A percentile compares a stretch with the other conserved stretches of the same genome.
Evolutionary conservation across 179 eudicot genomes (phyloP).

Genomic region (Drosera spatulata): DNA sequence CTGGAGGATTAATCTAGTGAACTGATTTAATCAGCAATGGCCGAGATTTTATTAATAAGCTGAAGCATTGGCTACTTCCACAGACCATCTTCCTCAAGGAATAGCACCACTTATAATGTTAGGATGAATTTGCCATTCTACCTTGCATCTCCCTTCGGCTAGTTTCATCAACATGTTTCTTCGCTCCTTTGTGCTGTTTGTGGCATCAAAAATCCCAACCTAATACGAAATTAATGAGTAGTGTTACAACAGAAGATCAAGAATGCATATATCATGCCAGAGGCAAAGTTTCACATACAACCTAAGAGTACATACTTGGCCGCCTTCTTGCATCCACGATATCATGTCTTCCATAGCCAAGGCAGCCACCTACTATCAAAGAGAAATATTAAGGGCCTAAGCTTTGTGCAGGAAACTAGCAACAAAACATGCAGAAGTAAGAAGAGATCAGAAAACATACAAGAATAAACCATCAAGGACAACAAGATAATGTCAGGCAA

Average conservation of each 20-base stretch:
- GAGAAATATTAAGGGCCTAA: constrained; percentile 6
- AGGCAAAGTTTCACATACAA: constrained; percentile 1
- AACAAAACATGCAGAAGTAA: neutral
- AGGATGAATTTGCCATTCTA: constrained; percentile 4
- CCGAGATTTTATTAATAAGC: no score
- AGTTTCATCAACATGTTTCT: constrained; percentile 96
- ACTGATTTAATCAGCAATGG: no score
- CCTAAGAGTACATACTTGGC: constrained; percentile 55
- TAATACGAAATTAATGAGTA: constrained; percentile 17
- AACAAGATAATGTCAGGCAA: no score
- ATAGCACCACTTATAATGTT: no score
- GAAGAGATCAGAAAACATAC: no score
- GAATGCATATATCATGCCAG: constrained; percentile 1
- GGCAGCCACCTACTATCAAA: constrained; percentile 91
- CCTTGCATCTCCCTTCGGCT: constrained; percentile 99
- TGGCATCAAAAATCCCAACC: constrained; percentile 99
- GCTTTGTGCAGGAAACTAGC: constrained; percentile 1
- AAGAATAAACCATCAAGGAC: no score
- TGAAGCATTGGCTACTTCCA: no score
- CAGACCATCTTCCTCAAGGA: no score
- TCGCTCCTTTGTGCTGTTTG: constrained; percentile 79
- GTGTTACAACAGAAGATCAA: constrained; percentile 1
- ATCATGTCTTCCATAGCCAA: constrained; percentile 99
- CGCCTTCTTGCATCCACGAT: constrained; percentile 99
- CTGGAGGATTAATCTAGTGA: no score